phyloP scores from a whole-genome alignment of 495 filamentous ascomycete genomes.

The Hypoxylon lienhwacheense region DNA sequence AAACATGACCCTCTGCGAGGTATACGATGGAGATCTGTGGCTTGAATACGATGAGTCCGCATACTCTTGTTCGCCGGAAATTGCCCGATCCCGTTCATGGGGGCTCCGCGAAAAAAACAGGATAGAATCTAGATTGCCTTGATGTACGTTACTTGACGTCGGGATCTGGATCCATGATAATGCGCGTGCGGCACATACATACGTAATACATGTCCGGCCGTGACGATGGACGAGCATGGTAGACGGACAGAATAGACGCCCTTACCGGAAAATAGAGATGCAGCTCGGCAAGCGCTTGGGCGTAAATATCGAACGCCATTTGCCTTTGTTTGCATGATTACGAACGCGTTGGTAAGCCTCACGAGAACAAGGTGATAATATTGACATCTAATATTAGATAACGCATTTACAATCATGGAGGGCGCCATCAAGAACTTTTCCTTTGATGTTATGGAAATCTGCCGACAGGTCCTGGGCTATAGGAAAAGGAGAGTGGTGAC shows the following conservation, averaged over 20 bases:
- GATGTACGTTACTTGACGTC: constrained; percentile 11
- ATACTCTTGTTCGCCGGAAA: constrained; percentile 15
- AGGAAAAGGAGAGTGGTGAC: not conserved
- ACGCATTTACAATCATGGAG: constrained; percentile 15
- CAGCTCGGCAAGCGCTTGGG: too few species aligned
- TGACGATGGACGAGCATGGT: not conserved
- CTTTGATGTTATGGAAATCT: constrained; percentile 10
- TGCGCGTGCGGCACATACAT: constrained; percentile 6
- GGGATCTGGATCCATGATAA: not conserved
- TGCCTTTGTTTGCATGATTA: constrained; percentile 24
- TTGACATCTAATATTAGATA: constrained; percentile 17
- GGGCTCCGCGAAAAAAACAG: not conserved
- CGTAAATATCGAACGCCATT: constrained; percentile 12
- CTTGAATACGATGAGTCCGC: constrained; percentile 4
- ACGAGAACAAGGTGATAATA: constrained; percentile 13
- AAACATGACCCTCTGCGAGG: not conserved
- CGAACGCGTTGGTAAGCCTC: constrained; percentile 20
- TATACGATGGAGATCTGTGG: constrained; percentile 15
- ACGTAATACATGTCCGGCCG: too few species aligned
- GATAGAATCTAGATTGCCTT: constrained; percentile 6
- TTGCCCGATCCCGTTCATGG: constrained; percentile 2
- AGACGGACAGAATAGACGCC: too few species aligned
- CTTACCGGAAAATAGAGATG: too few species aligned
- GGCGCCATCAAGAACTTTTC: not conserved
- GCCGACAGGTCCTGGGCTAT: too few species aligned